Conservation (phyloP, 768 basidiomycete genomes). For the Auricularia sp. region DNA sequence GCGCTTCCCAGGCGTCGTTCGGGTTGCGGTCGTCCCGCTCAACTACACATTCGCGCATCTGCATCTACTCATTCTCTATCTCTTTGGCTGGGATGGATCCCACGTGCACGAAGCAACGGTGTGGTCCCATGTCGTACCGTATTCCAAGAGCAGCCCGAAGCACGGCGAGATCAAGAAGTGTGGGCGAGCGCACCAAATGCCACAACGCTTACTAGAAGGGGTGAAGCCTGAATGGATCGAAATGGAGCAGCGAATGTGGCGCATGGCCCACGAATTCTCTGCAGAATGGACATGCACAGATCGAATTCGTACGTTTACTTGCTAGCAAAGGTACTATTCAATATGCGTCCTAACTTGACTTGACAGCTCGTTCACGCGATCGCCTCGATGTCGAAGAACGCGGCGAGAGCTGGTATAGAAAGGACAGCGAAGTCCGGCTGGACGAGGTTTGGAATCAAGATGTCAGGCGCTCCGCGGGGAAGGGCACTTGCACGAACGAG, state of each 20-base stretch:
- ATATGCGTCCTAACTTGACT: too few species aligned
- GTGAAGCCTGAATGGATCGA: too few species aligned
- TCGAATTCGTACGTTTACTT: too few species aligned
- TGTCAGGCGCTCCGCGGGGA: conserved; percentile 13
- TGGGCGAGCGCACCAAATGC: not conserved
- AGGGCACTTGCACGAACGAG: conserved; percentile 16
- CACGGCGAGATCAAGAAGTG: conserved; percentile 12
- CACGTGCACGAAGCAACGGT: conserved; percentile 17
- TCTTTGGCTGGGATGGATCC: conserved; percentile 34
- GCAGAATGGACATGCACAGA: not conserved
- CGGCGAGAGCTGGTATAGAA: not conserved
- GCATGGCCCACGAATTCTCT: too few species aligned
- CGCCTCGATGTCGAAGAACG: not conserved
- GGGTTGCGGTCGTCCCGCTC: conserved; percentile 58
- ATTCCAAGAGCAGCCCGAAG: conserved; percentile 6
- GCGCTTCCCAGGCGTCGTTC: conserved; percentile 27
- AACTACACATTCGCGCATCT: conserved; percentile 63
- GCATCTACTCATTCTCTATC: conserved; percentile 47
- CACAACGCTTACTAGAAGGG: too few species aligned
- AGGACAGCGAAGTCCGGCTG: conserved; percentile 16
- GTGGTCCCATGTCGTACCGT: conserved; percentile 5
- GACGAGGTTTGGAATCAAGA: conserved; percentile 18
- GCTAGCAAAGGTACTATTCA: too few species aligned
- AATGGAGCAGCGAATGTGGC: too few species aligned
- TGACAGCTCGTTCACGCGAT: too few species aligned